phyloP scores from a whole-genome alignment of 2,329 filamentous ascomycete genomes.

The Pseudohalonectria lignicola region DNA sequence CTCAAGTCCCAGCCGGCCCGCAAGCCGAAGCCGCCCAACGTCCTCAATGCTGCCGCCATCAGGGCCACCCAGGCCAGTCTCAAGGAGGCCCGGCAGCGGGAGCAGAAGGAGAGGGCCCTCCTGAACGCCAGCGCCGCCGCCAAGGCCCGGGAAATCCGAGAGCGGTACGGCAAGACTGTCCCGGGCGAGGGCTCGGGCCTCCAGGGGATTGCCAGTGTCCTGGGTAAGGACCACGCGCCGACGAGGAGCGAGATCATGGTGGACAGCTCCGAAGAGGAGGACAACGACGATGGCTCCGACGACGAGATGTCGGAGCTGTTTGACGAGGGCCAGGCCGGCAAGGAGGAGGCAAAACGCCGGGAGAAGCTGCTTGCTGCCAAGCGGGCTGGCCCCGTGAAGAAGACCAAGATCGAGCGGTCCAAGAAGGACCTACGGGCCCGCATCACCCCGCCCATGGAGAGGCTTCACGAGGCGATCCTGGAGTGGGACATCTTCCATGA shows the following conservation, averaged over 20 bases:
- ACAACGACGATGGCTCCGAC: constrained; percentile 53
- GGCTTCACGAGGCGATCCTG: constrained; percentile 75
- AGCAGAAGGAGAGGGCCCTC: constrained; percentile 63
- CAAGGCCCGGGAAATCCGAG: constrained; percentile 49
- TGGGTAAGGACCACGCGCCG: constrained; percentile 67
- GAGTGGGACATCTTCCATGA: constrained; percentile 92
- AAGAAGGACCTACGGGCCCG: constrained; percentile 91
- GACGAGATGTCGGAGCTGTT: constrained; percentile 41
- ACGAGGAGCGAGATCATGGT: constrained; percentile 86
- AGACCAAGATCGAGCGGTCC: constrained; percentile 68
- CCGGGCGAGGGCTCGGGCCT: constrained; percentile 70
- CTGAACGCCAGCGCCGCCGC: constrained; percentile 64
- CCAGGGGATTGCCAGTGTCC: constrained; percentile 54
- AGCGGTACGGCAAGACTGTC: constrained; percentile 30
- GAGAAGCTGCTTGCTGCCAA: constrained; percentile 39
- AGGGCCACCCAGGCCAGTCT: constrained; percentile 37
- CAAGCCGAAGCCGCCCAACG: constrained; percentile 17
- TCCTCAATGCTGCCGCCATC: constrained; percentile 1
- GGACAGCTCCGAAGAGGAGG: constrained; percentile 65
- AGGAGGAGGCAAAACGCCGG: constrained; percentile 36
- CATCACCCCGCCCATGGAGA: constrained; percentile 77
- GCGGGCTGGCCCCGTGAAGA: constrained; percentile 63
- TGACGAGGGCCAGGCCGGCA: constrained; percentile 33
- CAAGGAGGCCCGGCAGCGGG: constrained; percentile 62
- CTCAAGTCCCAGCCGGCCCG: constrained; percentile 22